These are phyloP conservation scores for Russula ochroleuca DNA, from an alignment of 768 basidiomycete genomes.

Conservation along the genomic window DNA sequence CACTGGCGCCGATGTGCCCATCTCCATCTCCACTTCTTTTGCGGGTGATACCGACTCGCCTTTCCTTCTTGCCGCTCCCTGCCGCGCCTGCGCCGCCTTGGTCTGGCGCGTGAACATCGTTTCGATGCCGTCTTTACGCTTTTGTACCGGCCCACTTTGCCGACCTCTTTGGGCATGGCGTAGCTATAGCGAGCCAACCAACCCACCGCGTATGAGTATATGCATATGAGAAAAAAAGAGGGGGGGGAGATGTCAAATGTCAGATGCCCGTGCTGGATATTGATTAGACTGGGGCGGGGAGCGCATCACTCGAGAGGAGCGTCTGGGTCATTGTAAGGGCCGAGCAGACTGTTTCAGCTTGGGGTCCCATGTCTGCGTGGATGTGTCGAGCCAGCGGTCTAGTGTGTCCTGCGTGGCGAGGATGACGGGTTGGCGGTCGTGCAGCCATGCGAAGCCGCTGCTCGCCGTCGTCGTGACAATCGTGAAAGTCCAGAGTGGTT, in stretches of 20 bases:
- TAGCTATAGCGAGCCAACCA: conserved; percentile 49
- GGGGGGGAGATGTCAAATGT: no score
- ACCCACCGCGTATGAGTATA: background rate
- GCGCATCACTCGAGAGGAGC: conserved; percentile 62
- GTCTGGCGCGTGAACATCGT: conserved; percentile 74
- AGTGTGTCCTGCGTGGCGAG: conserved; percentile 59
- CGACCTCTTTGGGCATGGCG: conserved; percentile 83
- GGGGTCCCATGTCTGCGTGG: conserved; percentile 57
- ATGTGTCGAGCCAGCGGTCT: conserved; percentile 75
- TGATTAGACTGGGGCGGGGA: no score
- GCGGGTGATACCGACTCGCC: conserved; percentile 3
- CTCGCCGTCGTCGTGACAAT: conserved; percentile 82
- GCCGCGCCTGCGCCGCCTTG: conserved; percentile 19
- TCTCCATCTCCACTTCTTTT: background rate
- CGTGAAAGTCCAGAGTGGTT: conserved; percentile 74
- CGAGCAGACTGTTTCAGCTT: conserved; percentile 56
- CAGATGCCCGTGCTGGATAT: background rate
- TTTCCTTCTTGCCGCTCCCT: conserved; percentile 10
- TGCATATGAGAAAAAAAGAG: background rate
- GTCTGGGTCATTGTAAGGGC: conserved; percentile 50
- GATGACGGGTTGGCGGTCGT: conserved; percentile 85
- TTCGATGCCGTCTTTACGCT: conserved; percentile 81
- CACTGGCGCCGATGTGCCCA: background rate
- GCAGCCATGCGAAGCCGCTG: conserved; percentile 76
- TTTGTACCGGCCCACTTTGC: conserved; percentile 79